phyloP scores from a whole-genome alignment of 305 asterid genomes.

The Andrographis paniculata region DNA sequence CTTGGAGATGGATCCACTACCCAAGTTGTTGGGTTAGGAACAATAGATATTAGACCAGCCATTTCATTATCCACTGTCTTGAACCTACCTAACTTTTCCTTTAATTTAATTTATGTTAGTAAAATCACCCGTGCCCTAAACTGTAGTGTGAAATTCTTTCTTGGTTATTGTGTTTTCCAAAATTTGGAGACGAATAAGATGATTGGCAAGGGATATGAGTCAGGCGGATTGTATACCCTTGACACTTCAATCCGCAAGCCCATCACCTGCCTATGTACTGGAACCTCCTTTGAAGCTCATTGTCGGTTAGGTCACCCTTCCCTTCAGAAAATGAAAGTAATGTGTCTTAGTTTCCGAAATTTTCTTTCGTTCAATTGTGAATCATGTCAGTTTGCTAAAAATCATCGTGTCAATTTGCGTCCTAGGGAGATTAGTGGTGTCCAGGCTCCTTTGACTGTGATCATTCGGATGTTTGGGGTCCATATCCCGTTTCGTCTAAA shows the following conservation, averaged over 20 bases:
- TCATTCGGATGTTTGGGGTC: not conserved
- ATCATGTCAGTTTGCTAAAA: conserved; percentile 7
- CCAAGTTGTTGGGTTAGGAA: not conserved
- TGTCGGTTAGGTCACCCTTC: conserved; percentile 4
- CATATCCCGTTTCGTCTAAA: not conserved
- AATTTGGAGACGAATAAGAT: conserved; percentile 8
- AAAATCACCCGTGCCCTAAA: no score
- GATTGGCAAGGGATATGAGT: conserved; percentile 6
- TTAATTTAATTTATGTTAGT: not conserved
- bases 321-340: not conserved
- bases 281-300: conserved; percentile 2
- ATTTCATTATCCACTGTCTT: not conserved
- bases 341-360: not conserved
- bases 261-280: not conserved
- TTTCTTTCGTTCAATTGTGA: conserved; percentile 4
- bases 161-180: not conserved
- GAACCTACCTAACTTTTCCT: not conserved
- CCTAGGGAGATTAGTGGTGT: not conserved
- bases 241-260: not conserved
- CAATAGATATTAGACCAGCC: no score
- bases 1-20: not conserved
- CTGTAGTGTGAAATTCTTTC: no score
- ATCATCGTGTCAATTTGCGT: not conserved
- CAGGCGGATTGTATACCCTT: not conserved
- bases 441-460: not conserved